A percentile compares a stretch with the other conserved stretches of the same genome.
phyloP scores from a whole-genome alignment of 2,329 filamentous ascomycete species.

The Xylaria sp. region DNA sequence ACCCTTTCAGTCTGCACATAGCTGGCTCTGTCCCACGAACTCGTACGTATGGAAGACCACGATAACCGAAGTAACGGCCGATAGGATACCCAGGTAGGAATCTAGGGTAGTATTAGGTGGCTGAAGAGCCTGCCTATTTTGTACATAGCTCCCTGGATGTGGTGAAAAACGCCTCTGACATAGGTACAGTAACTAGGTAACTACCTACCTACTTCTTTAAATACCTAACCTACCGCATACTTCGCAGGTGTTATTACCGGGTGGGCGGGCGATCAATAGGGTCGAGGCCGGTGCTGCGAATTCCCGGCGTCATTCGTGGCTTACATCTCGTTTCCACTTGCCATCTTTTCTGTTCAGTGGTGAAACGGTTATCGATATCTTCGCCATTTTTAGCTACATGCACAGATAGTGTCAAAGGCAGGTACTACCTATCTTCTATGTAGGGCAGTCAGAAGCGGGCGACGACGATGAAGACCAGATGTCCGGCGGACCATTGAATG shows the following conservation, averaged over 20 bases:
- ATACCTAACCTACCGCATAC: background rate
- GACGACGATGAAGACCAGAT: too few relatives aligned
- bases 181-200: too few relatives aligned
- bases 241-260: background rate
- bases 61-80: too few relatives aligned
- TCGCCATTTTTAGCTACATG: background rate
- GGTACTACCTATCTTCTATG: background rate
- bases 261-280: conserved; percentile 16
- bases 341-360: conserved; percentile 28
- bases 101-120: background rate
- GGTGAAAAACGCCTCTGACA: background rate
- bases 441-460: too few relatives aligned
- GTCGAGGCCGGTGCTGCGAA: conserved; percentile 22
- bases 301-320: conserved; percentile 23
- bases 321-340: conserved; percentile 34
- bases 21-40: too few relatives aligned
- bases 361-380: conserved; percentile 14
- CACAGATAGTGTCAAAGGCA: background rate
- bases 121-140: background rate
- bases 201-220: background rate
- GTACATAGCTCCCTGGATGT: background rate
- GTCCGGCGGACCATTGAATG: too few relatives aligned
- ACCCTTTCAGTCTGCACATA: too few relatives aligned
- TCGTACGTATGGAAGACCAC: too few relatives aligned
- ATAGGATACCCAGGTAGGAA: too few relatives aligned